phyloP scores from a whole-genome alignment of 2,329 filamentous ascomycete species.

The Arthrobotrys sphaeroides region DNA sequence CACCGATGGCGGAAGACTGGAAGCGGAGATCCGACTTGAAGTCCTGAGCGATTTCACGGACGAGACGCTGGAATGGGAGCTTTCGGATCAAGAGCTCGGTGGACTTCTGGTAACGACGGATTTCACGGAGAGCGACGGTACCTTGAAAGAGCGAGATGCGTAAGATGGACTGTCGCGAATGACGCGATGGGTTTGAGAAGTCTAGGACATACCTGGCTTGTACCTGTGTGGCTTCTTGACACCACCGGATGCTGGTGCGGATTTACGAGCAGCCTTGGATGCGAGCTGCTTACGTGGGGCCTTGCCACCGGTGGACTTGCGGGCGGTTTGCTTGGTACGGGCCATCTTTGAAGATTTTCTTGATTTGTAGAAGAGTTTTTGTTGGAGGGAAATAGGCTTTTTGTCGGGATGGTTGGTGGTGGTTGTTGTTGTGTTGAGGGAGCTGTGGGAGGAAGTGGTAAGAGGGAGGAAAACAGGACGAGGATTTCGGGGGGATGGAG shows the following conservation, averaged over 20 bases:
- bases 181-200: conserved; percentile 69
- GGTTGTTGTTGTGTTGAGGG: conserved; percentile 55
- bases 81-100: conserved; percentile 97
- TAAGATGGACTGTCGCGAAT: conserved; percentile 74
- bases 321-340: conserved; percentile 65
- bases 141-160: conserved; percentile 69
- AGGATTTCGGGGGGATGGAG: conserved; percentile 57
- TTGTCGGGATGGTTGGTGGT: conserved; percentile 46
- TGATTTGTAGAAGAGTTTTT: too few species aligned
- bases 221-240: conserved; percentile 95
- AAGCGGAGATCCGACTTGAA: conserved; percentile 96
- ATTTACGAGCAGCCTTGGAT: conserved; percentile 99
- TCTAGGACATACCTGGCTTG: conserved; percentile 74
- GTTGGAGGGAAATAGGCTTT: background rate
- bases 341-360: too few species aligned
- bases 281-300: conserved; percentile 94
- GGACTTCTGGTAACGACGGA: conserved; percentile 96
- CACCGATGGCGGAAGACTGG: conserved; percentile 97
- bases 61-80: conserved; percentile 96
- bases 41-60: conserved; percentile 95
- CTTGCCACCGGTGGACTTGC: conserved; percentile 83
- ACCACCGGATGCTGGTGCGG: conserved; percentile 86
- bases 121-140: conserved; percentile 96
- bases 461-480: conserved; percentile 8
- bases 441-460: conserved; percentile 55